Percentiles rank a stretch among this genome's conserved stretches.
Conservation (phyloP, 176 grass and related monocot species). For the Avena eriantha region DNA sequence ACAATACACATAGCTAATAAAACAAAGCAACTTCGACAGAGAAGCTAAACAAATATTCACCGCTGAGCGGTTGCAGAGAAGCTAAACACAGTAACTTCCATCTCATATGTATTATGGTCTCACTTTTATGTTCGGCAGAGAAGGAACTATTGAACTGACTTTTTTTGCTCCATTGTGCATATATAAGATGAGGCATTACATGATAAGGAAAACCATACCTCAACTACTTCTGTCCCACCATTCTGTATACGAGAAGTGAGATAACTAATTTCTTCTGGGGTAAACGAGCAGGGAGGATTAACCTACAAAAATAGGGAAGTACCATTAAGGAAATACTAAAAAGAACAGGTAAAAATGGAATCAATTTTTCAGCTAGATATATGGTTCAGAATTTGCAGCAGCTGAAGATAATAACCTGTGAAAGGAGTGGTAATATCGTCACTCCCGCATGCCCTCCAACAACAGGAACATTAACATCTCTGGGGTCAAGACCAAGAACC, state of each 20-base stretch:
- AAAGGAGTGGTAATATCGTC: slow-evolving; percentile 90
- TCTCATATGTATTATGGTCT: too few species aligned
- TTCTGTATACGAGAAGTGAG: slow-evolving; percentile 92
- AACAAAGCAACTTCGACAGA: neutral
- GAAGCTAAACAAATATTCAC: neutral
- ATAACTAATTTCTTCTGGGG: slow-evolving; percentile 69
- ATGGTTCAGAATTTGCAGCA: neutral
- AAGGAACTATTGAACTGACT: neutral
- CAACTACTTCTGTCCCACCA: slow-evolving; percentile 93
- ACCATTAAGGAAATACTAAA: neutral
- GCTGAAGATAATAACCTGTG: slow-evolving; percentile 54
- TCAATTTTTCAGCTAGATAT: neutral
- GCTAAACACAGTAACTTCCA: too few species aligned
- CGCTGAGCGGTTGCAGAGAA: neutral
- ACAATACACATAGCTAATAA: neutral
- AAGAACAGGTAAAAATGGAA: slow-evolving; percentile 8
- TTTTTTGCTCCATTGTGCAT: neutral
- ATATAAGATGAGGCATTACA: slow-evolving; percentile 18
- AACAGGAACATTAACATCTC: slow-evolving; percentile 84
- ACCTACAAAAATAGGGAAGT: slow-evolving; percentile 49
- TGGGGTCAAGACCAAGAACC: slow-evolving; percentile 82
- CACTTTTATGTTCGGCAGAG: too few species aligned
- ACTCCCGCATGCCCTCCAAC: slow-evolving; percentile 86
- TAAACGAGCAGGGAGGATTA: slow-evolving; percentile 71
- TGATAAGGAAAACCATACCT: slow-evolving; percentile 58